Conservation (phyloP, 768 basidiomycete genomes). For the Agrocybe chaxingu region DNA sequence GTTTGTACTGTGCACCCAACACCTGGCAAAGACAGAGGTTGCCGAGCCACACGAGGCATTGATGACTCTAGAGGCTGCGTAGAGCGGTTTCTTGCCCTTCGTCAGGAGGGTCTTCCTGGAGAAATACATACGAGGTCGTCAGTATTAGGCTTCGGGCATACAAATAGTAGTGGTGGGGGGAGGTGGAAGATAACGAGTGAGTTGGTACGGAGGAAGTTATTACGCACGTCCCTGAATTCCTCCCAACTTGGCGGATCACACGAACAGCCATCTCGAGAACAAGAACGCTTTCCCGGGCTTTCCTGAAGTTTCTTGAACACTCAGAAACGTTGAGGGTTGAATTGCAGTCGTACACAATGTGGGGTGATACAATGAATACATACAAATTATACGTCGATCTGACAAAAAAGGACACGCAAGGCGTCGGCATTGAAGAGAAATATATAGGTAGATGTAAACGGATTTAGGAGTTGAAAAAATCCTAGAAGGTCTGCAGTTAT, state of each 20-base stretch:
- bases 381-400: not conserved
- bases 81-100: conserved; percentile 52
- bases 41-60: conserved; percentile 47
- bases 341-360: not conserved
- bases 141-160: conserved; percentile 14
- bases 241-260: conserved; percentile 14
- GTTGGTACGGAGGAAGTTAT: conserved; percentile 6
- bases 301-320: not conserved
- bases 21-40: conserved; percentile 45
- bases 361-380: too few species aligned
- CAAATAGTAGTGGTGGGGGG: conserved; percentile 7
- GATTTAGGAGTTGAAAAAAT: too few species aligned
- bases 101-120: conserved; percentile 50
- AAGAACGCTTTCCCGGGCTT: too few species aligned
- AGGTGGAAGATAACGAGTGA: conserved; percentile 3
- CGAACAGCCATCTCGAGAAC: conserved; percentile 9
- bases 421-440: not conserved
- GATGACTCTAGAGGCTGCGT: conserved; percentile 54
- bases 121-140: conserved; percentile 37
- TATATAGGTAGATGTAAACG: too few species aligned
- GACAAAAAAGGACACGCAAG: not conserved
- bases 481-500: too few species aligned
- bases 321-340: conserved; percentile 1
- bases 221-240: conserved; percentile 20
- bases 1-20: conserved; percentile 52